Evolutionary conservation across 2,329 filamentous ascomycete species (phyloP).

Genomic region (Paraconiothyrium sp.): DNA sequence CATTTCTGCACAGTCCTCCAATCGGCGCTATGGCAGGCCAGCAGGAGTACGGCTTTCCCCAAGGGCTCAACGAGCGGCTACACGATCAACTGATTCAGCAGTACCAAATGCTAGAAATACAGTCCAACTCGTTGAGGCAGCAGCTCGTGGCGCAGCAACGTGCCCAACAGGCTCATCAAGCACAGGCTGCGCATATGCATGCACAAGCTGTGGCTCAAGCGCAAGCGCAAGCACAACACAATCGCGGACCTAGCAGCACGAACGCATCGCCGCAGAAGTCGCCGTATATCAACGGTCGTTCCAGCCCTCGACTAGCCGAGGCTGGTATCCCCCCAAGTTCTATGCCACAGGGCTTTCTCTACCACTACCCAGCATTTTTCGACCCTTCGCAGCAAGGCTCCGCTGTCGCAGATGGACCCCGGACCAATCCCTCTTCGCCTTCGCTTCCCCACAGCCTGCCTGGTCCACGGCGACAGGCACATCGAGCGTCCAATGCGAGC

Average conservation of each 20-base stretch:
- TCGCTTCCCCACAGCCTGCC: conserved; percentile 56
- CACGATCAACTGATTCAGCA: conserved; percentile 61
- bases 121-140: conserved; percentile 48
- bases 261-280: conserved; percentile 55
- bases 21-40: conserved; percentile 45
- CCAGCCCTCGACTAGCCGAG: conserved; percentile 45
- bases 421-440: conserved; percentile 60
- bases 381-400: conserved; percentile 51
- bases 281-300: conserved; percentile 41
- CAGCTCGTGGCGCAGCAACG: conserved; percentile 50
- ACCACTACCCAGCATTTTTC: conserved; percentile 57
- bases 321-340: conserved; percentile 39
- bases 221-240: conserved; percentile 44
- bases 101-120: conserved; percentile 58
- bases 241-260: conserved; percentile 42
- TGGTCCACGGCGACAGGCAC: conserved; percentile 52
- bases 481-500: conserved; percentile 56
- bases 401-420: conserved; percentile 53
- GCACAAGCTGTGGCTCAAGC: conserved; percentile 49
- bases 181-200: conserved; percentile 47
- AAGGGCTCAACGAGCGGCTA: conserved; percentile 53
- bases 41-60: conserved; percentile 54
- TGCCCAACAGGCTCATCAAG: conserved; percentile 51
- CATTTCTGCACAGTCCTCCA: conserved; percentile 55
- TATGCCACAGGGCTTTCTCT: conserved; percentile 54